Base-by-base conservation (phyloP, 441 rosid genomes). In the Biscutella auriculata region DNA sequence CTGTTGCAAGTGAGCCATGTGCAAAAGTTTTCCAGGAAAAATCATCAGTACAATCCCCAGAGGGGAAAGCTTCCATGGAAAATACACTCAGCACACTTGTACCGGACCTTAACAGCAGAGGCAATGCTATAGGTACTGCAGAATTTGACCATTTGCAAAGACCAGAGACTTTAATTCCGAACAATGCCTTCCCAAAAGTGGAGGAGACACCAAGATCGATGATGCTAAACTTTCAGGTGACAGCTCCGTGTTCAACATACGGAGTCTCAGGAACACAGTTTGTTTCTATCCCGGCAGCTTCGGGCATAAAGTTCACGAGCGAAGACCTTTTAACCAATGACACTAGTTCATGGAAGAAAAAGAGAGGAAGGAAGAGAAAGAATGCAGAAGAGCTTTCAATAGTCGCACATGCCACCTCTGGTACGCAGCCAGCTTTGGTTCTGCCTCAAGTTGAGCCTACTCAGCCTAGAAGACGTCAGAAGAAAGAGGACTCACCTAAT, bases 81-180 rank as follows among this genome's bases (percentile, higher is more conserved):
- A 65, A 36, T 53, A 16, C 49, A 28, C 67, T 47, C 51, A 43
- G 55, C 55, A 55, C 62, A 23, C 39, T 52, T 73, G 70, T 86
- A 57, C 88, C 88, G 0, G 96, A 85, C 74, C 69, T 85, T 72
- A 87, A 83, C 76, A 69, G 75, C 28, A 72, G 59, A 65, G 73
- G 73, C 56, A 25, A 63, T 35, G 32, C 44, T 48, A 57, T 62
- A 1, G 62, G 33, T 33, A 55, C n/a, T 49, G 29, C 23, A 29
- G 60, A 62, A 35, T 21, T 43, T 8, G 73, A 51, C 37, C 58
- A 30, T 17, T 50, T 40, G 2, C 60, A 64, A 42, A 49, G 67
- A 30, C 60, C 50, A 4, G 42, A n/a, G 39, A 17, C 43, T 43
- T 44, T 60, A 5, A 47, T 26, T 42, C 47, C 50, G 8, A 67